These are phyloP conservation scores for Trichoderma erinaceum DNA, from an alignment of 495 filamentous ascomycete species.

Conservation along the genomic window DNA sequence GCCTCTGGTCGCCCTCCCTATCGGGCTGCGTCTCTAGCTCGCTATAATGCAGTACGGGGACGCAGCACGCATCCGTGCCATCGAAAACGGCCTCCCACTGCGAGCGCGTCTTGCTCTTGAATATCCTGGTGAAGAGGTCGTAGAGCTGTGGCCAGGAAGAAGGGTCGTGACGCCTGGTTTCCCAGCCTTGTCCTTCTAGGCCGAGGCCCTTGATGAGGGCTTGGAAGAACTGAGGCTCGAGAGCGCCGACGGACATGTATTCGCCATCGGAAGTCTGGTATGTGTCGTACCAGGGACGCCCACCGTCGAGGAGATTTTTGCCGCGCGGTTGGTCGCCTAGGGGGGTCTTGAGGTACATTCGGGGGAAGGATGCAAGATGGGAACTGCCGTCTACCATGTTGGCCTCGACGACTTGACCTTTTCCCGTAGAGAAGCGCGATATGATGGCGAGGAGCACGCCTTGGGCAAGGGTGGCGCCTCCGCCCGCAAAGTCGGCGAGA, in stretches of 20 bases:
- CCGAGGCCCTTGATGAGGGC: slow-evolving; percentile 59
- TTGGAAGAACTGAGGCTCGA: slow-evolving; percentile 81
- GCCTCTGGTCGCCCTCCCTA: slow-evolving; percentile 65
- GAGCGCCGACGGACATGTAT: slow-evolving; percentile 83
- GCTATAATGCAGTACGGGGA: slow-evolving; percentile 67
- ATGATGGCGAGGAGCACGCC: slow-evolving; percentile 61
- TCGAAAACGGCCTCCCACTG: slow-evolving; percentile 88
- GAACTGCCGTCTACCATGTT: slow-evolving; percentile 93
- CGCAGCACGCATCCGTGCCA: slow-evolving; percentile 85
- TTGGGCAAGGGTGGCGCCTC: slow-evolving; percentile 70
- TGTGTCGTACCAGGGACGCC: slow-evolving; percentile 79
- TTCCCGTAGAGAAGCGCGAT: slow-evolving; percentile 50
- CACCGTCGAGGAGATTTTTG: slow-evolving; percentile 73
- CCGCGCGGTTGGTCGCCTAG: slow-evolving; percentile 60
- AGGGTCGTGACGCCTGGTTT: slow-evolving; percentile 48
- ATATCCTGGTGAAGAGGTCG: slow-evolving; percentile 53
- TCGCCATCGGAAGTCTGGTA: slow-evolving; percentile 78
- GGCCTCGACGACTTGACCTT: slow-evolving; percentile 82
- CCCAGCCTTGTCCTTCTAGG: slow-evolving; percentile 47
- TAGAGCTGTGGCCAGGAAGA: slow-evolving; percentile 60
- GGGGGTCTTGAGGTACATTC: slow-evolving; percentile 54
- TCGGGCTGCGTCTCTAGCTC: slow-evolving; percentile 59
- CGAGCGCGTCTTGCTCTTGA: slow-evolving; percentile 63
- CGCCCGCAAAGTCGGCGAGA: slow-evolving; percentile 85
- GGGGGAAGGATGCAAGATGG: slow-evolving; percentile 69